Base-by-base conservation (phyloP, 2,329 filamentous ascomycete species). In the Penicillium sumatraense region DNA sequence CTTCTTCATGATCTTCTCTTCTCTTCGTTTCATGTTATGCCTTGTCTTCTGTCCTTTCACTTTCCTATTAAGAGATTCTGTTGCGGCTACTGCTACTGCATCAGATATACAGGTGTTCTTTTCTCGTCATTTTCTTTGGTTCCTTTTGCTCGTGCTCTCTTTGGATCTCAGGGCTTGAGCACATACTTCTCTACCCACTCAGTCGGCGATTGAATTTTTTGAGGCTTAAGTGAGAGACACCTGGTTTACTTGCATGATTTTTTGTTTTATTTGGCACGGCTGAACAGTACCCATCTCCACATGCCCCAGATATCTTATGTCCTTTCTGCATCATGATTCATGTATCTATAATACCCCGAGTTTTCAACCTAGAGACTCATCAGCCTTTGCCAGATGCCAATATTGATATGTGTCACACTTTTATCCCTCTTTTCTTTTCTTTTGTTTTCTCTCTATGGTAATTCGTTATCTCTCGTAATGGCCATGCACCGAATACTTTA, bases 261-360 rank as follows among this genome's bases (percentile, higher is more conserved):
- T 36, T 42, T n/a, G n/a, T n/a, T 41, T 41, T 44, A 21, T 23
- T 26, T 26, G 24, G 14, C 29, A 33, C 11, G 38, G 18, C 50
- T 49, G 40, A 50, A 45, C 41, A 45, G 41, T 29, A 27, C 41
- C 27, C 41, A 27, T 16, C 41, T 13, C 6, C 14, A 20, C 23
- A 3, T 45, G 41, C 23, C 35, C 21, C 41, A 47, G 33, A 38
- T n/a, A n/a, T 16, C 14, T 40, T n/a, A n/a, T 51, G 38, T 46
- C 42, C 31, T 23, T 48, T 54, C 56, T 62, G 50, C 59, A 58
- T 63, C 49, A 63, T 56, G 55, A 60, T 49, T 61, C 60, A 66
- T 66, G 58, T 64, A 59, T 60, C 53, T 66, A 62, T 62, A 65
- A 62, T 63, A 65, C 59, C 64, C 52, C 56, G 21, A 45, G 24